Conservation (phyloP, 2,329 filamentous ascomycete genomes). For the Xylariomycetidae sp. region DNA sequence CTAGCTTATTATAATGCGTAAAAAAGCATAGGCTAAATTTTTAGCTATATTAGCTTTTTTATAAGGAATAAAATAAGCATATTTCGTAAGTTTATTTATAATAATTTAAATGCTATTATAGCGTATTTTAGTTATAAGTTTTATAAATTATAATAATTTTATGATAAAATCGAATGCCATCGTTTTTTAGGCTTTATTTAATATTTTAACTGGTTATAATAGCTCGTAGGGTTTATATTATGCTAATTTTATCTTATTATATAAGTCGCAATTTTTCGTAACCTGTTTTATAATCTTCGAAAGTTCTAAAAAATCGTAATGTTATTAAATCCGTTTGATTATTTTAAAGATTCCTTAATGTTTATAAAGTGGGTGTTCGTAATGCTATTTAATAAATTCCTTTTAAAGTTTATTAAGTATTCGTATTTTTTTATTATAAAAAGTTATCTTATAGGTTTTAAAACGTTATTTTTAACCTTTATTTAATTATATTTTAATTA, state of each 20-base stretch:
- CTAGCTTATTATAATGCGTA: conserved; percentile 1
- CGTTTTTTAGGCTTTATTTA: conserved; percentile 5
- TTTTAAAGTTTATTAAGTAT: conserved; percentile 9
- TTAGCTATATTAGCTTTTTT: conserved; percentile 2
- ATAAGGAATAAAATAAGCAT: background rate
- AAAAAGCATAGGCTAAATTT: conserved; percentile 3
- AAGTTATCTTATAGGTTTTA: too few relatives aligned
- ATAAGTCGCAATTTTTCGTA: conserved; percentile 6
- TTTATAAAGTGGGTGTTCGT: conserved; percentile 6
- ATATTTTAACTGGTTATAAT: conserved; percentile 3
- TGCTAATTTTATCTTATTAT: conserved; percentile 3
- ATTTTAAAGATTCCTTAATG: conserved; percentile 7
- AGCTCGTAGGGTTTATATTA: conserved; percentile 2
- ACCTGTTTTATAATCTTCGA: conserved; percentile 7
- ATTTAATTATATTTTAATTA: too few relatives aligned
- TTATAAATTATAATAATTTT: too few relatives aligned
- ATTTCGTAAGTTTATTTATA: conserved; percentile 4
- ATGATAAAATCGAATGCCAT: too few relatives aligned
- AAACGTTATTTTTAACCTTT: too few relatives aligned
- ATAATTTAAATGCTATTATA: conserved; percentile 2
- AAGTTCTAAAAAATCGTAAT: conserved; percentile 5
- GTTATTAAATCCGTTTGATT: conserved; percentile 8
- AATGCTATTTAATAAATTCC: conserved; percentile 13
- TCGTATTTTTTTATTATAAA: too few relatives aligned
- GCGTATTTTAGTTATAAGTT: too few relatives aligned